Base-by-base conservation (phyloP, 2,329 filamentous ascomycete species). In the Arthrinium phaeospermum region DNA sequence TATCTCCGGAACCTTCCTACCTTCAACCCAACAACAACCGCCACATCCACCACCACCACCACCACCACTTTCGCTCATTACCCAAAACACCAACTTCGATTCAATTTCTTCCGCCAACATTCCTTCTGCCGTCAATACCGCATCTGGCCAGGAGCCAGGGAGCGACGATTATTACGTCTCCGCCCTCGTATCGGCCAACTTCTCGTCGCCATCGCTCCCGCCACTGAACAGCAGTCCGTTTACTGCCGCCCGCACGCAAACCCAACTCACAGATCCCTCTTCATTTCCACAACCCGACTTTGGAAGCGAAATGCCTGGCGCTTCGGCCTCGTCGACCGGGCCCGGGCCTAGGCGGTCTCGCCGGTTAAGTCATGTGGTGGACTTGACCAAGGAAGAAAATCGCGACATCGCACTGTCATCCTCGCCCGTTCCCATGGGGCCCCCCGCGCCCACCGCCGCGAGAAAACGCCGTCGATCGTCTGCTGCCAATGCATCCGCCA, bases 171-270 rank as follows among this genome's bases (percentile, higher is more conserved):
- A 37, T 24, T 68, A 53, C 27, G 44, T 68, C 34, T 67, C 64
- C 27, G 70, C 69, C 46, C 27, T 37, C 69, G 45, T 51, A 73
- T 64, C 74, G 45, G 13, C 64, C 64, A 46, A 73, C 70, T 70
- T 73, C 74, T 68, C 67, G 67, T 68, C 41, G 22, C 67, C 67
- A 3, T 68, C 67, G 46, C 44, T 68, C 8, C 67, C 67, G 45
- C 67, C 67, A n/a, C 67, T 34, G 19, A 41, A n/a, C 67, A 68
- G 67, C 41, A 68, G 67, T 46, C 67, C 67, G 24, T 46, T 47
- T 68, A 22, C 57, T 64, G 57, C 57, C 10, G 19, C 22, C 34
- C 57, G 57, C 30, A 64, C 57, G 22, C 57, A 41, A 22, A 61
- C 57, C 19, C 34, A 64, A 24, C 57, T 24, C 10, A 64, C 57